Conservation (phyloP, 768 basidiomycete species). For the Leucosporidium scottii region DNA sequence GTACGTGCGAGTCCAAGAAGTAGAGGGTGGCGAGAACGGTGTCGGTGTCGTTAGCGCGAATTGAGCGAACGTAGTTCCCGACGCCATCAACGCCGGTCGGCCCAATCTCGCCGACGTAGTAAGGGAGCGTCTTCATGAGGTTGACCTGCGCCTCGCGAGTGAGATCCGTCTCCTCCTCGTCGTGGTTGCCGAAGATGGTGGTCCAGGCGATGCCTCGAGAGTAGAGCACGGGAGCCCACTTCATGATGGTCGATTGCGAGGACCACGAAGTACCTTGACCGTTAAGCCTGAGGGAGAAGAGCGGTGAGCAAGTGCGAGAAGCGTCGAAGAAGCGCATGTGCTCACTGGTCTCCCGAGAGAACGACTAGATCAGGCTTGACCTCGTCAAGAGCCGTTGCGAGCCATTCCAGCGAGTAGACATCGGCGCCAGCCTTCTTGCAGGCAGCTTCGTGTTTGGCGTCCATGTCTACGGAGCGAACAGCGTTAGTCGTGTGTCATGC, state of each 20-base stretch:
- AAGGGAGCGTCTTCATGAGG: conserved; percentile 68
- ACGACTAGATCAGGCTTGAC: conserved; percentile 89
- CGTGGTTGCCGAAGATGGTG: conserved; percentile 91
- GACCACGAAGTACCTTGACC: conserved; percentile 89
- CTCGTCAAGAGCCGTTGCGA: conserved; percentile 61
- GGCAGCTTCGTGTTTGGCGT: conserved; percentile 4
- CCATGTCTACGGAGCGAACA: conserved; percentile 10
- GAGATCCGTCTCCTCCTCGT: conserved; percentile 60
- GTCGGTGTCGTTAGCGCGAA: conserved; percentile 19
- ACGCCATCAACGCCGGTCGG: conserved; percentile 79
- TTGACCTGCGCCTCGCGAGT: conserved; percentile 58
- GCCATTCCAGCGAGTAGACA: conserved; percentile 64
- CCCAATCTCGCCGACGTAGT: conserved; percentile 71
- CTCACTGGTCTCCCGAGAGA: conserved; percentile 76
- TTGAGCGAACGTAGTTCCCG: conserved; percentile 61
- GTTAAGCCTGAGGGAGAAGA: conserved; percentile 50
- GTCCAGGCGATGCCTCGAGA: conserved; percentile 79
- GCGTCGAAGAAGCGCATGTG: background rate
- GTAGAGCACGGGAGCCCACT: conserved; percentile 72
- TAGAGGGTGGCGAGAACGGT: conserved; percentile 34
- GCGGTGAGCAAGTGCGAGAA: background rate
- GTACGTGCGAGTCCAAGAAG: conserved; percentile 37
- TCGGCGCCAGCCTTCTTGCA: conserved; percentile 51
- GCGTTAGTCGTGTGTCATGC: background rate
- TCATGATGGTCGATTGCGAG: conserved; percentile 74